Base-by-base conservation (phyloP, 2,329 filamentous ascomycete species). In the Pochonia chlamydosporia region DNA sequence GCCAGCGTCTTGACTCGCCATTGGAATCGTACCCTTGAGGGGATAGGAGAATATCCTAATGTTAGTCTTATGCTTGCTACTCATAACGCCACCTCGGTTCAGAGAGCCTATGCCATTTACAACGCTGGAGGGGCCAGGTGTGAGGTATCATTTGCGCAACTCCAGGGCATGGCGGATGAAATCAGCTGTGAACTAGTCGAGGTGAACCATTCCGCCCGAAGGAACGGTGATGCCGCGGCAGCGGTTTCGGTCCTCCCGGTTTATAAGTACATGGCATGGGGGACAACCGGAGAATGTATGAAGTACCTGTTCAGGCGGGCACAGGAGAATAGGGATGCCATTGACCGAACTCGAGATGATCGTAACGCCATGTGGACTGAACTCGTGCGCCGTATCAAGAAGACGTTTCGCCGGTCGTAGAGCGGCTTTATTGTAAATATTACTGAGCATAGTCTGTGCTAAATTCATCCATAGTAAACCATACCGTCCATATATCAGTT, bases 121-220 rank as follows among this genome's bases (percentile, higher is more conserved):
- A 73, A 73, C 55, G 63, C 59, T 5, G 70, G 70, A 11, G 60
- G 58, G 6, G 68, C 69, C 51, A 66, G 65, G 59, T 66, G 64
- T 0, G 61, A 63, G 23, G 58, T 71, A 37, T 63, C 66, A 0
- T 73, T 70, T 41, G 72, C 87, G 3, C 91, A 96, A 69, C 78
- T 96, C 1, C 87, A 92, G 71, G 91, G 92, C 35, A 97, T 97
- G 92, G 92, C 92, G 1, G 92, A 96, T 57, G 91, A 96, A 62
- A 82, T 96, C 44, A 89, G 85, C 63, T 84, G 79, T 61, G 78
- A 82, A 61, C 67, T 84, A 13, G 64, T 69, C 28, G 63, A 69
- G 51, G 65, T 65, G 9, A 59, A 60, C 46, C 59, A 60, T 44
- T 55, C 59, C 3, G 60, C 64, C 31, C 52, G 58, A n/a, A n/a